A percentile compares a stretch with the other conserved stretches of the same genome.
These are phyloP conservation scores for Parmelia sp. DNA, from an alignment of 495 filamentous ascomycete species.

Conservation along the genomic window DNA sequence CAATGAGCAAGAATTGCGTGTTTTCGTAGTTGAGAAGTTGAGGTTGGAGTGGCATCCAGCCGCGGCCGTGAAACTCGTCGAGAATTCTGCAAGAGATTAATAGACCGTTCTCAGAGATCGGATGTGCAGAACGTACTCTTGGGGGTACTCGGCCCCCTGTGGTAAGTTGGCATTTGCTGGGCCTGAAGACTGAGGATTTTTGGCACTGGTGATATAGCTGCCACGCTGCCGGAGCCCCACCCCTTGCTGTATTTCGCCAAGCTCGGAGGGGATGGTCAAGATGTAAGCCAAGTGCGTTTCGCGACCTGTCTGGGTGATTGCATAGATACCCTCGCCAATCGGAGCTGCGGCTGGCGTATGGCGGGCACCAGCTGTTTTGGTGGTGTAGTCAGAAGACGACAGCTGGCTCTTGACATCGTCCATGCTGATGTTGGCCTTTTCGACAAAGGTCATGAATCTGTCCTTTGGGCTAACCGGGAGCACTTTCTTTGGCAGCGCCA, in stretches of 20 bases:
- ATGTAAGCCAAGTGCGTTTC: slow-evolving; percentile 77
- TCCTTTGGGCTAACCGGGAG: slow-evolving; percentile 67
- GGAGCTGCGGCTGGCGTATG: slow-evolving; percentile 64
- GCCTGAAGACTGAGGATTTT: slow-evolving; percentile 67
- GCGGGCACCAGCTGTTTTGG: slow-evolving; percentile 68
- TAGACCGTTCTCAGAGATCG: slow-evolving; percentile 7
- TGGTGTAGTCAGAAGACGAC: slow-evolving; percentile 60
- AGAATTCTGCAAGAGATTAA: slow-evolving; percentile 42
- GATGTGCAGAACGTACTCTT: slow-evolving; percentile 50
- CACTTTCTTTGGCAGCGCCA: slow-evolving; percentile 81
- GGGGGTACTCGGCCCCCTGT: slow-evolving; percentile 62
- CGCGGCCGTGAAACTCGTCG: slow-evolving; percentile 65
- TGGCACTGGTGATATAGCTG: slow-evolving; percentile 71
- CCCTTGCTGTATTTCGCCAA: slow-evolving; percentile 68
- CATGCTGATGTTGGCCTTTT: slow-evolving; percentile 63
- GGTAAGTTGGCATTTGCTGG: slow-evolving; percentile 59
- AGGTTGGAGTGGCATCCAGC: slow-evolving; percentile 69
- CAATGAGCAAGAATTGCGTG: slow-evolving; percentile 77
- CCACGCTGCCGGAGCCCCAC: slow-evolving; percentile 68
- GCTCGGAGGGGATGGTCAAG: slow-evolving; percentile 65
- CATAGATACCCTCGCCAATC: slow-evolving; percentile 82
- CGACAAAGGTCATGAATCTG: slow-evolving; percentile 76
- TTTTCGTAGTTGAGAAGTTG: slow-evolving; percentile 73
- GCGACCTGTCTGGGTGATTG: slow-evolving; percentile 63
- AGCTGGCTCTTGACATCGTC: slow-evolving; percentile 71